These are phyloP conservation scores for Suillus subalutaceus DNA, from an alignment of 768 basidiomycete species.

Conservation along the genomic window DNA sequence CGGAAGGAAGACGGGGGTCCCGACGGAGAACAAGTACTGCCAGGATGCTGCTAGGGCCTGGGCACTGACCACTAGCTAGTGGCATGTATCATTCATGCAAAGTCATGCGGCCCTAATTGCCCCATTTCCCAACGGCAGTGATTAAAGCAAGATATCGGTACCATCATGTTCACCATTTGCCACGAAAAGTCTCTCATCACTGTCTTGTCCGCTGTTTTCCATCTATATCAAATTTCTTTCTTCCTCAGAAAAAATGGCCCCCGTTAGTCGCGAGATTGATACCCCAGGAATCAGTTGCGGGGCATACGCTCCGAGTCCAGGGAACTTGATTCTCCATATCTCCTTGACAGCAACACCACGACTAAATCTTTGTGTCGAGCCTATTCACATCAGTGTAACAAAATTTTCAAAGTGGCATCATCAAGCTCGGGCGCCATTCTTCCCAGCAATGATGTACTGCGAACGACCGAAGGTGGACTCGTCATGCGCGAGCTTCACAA, in stretches of 20 bases:
- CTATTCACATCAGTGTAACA: constrained; percentile 14
- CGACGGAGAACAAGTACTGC: background rate
- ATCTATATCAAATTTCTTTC: background rate
- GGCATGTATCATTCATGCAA: background rate
- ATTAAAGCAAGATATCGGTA: background rate
- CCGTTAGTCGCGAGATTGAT: background rate
- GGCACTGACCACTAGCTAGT: background rate
- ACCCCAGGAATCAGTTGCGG: background rate
- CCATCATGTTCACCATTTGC: background rate
- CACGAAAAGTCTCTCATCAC: background rate
- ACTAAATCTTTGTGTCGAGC: background rate
- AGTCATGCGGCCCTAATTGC: background rate
- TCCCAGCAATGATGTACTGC: background rate
- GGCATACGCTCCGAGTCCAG: background rate
- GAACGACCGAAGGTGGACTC: background rate
- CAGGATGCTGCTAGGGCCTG: background rate
- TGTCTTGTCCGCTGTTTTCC: background rate
- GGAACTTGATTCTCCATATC: constrained; percentile 5
- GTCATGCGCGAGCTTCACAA: background rate
- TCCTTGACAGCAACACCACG: constrained; percentile 6
- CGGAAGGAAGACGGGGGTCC: background rate
- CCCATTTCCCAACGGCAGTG: background rate
- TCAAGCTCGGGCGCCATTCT: background rate
- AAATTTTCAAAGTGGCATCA: background rate
- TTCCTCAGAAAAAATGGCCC: too few relatives aligned